phyloP scores from a whole-genome alignment of 2,329 filamentous ascomycete species.

The Alternaria gansuensis region DNA sequence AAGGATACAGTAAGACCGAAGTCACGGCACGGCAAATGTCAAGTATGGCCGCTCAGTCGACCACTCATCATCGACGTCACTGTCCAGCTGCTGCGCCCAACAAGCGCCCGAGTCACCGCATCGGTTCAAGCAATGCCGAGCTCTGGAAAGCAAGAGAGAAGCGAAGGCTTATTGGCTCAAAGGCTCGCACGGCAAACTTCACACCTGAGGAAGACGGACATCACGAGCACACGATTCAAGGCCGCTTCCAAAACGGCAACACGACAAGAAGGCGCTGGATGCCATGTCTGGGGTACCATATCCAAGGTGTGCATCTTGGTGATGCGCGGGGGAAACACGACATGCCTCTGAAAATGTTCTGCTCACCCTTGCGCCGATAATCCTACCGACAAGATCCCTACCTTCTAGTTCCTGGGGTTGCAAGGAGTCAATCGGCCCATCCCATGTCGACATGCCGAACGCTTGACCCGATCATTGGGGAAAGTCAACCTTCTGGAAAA shows the following conservation, averaged over 20 bases:
- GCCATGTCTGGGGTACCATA: conserved; percentile 4
- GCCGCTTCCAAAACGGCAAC: not conserved
- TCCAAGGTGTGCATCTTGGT: not conserved
- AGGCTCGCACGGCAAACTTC: not conserved
- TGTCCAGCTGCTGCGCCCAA: conserved; percentile 5
- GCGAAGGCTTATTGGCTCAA: conserved; percentile 18
- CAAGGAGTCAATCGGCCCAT: conserved; percentile 12
- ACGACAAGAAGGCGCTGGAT: conserved; percentile 13
- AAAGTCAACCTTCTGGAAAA: not conserved
- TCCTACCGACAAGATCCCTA: conserved; percentile 8
- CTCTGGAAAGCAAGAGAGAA: conserved; percentile 4
- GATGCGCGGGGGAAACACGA: not conserved
- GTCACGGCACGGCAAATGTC: conserved; percentile 4
- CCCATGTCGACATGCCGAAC: conserved; percentile 27
- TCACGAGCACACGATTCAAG: conserved; percentile 12
- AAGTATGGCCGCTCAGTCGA: conserved; percentile 1
- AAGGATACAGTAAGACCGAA: not conserved
- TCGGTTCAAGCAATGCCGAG: conserved; percentile 8
- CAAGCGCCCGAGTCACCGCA: not conserved
- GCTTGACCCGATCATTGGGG: not conserved
- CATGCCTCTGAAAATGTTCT: not conserved
- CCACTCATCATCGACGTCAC: conserved; percentile 1
- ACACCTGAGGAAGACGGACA: not conserved
- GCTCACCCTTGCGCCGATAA: conserved; percentile 5
- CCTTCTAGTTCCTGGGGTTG: conserved; percentile 10